phyloP scores from a whole-genome alignment of 2,329 filamentous ascomycete species.

The Metarhizium anisopliae region DNA sequence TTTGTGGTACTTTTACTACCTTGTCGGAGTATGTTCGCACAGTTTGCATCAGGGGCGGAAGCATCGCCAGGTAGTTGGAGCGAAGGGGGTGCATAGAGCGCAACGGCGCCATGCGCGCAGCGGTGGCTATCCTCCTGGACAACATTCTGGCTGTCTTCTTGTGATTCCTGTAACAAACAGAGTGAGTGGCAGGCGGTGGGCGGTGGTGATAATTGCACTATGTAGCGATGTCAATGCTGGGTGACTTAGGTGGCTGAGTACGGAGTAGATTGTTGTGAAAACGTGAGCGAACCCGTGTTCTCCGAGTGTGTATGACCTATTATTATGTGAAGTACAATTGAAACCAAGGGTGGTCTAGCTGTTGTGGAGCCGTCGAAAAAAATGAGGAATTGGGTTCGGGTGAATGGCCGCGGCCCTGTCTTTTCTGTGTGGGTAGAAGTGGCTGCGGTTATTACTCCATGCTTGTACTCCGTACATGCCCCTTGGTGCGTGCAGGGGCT shows the following conservation, averaged over 20 bases:
- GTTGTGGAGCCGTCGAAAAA: not conserved
- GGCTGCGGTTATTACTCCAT: too few species aligned
- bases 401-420: not conserved
- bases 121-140: conserved; percentile 33
- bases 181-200: not conserved
- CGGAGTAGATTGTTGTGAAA: not conserved
- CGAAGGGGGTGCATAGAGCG: conserved; percentile 22
- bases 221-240: not conserved
- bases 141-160: conserved; percentile 24
- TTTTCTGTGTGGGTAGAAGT: too few species aligned
- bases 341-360: not conserved
- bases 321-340: too few species aligned
- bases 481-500: too few species aligned
- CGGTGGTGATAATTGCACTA: not conserved
- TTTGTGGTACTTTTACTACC: conserved; percentile 87
- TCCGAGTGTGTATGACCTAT: not conserved
- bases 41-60: conserved; percentile 44
- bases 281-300: not conserved
- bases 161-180: not conserved
- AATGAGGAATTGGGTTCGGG: not conserved
- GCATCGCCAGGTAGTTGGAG: conserved; percentile 24
- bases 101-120: conserved; percentile 34
- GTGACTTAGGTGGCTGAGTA: not conserved
- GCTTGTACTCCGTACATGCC: too few species aligned
- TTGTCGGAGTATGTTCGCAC: conserved; percentile 65